Conservation (phyloP, 148 eudicot genomes). For the Linanthus parryae region DNA sequence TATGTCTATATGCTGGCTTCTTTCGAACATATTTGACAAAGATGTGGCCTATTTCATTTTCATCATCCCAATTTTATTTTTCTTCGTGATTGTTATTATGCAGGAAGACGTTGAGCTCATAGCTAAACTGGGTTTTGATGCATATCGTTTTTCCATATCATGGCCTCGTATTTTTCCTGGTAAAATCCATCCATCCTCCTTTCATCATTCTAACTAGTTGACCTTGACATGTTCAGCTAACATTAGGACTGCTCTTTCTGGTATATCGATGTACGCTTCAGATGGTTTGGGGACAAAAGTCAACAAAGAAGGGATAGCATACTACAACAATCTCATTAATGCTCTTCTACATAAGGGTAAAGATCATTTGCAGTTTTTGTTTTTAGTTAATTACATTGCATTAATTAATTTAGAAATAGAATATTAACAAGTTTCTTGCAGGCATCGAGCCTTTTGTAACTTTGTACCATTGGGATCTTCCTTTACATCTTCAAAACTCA, state of each 20-base stretch:
- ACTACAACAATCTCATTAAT: constrained; percentile 68
- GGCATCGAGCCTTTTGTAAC: constrained; percentile 74
- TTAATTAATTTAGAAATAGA: constrained; percentile 21
- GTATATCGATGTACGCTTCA: too few relatives aligned
- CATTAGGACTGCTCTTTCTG: too few relatives aligned
- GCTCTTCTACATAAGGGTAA: constrained; percentile 63
- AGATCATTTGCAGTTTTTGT: constrained; percentile 12
- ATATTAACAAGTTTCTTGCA: constrained; percentile 24
- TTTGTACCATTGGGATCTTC: constrained; percentile 89
- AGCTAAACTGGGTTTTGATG: constrained; percentile 58
- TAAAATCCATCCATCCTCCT: too few relatives aligned
- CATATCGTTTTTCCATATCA: constrained; percentile 79
- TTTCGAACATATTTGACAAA: too few relatives aligned
- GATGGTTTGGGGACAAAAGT: constrained; percentile 81
- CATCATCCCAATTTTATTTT: too few relatives aligned
- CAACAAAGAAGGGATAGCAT: constrained; percentile 60
- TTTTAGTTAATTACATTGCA: constrained; percentile 18
- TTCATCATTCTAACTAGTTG: too few relatives aligned
- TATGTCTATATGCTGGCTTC: too few relatives aligned
- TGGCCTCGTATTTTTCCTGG: constrained; percentile 84
- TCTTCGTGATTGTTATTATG: constrained; percentile 45
- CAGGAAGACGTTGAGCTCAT: constrained; percentile 82
- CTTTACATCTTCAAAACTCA: constrained; percentile 62
- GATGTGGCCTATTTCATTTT: too few relatives aligned
- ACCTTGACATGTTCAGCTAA: too few relatives aligned